Evolutionary conservation across 306 rosid species (phyloP).

Genomic region (Begonia peltatifolia): DNA sequence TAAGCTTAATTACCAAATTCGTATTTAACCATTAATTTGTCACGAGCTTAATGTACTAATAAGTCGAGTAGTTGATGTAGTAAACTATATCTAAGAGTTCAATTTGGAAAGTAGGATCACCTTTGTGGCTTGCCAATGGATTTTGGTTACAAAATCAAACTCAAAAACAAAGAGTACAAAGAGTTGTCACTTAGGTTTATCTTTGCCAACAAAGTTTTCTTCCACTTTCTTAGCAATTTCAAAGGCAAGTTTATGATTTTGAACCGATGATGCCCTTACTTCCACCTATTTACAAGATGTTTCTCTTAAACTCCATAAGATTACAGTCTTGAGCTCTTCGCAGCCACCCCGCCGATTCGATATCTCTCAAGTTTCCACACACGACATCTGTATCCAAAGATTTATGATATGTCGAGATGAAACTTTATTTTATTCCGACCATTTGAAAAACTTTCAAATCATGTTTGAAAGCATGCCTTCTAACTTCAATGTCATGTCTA

Average conservation of each 20-base stretch:
- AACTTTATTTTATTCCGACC: conserved; percentile 53
- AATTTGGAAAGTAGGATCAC: too few species aligned
- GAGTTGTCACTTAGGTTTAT: conserved; percentile 10
- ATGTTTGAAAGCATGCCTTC: conserved; percentile 87
- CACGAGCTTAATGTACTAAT: too few species aligned
- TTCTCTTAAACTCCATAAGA: conserved; percentile 90
- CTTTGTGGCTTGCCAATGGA: too few species aligned
- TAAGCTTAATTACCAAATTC: too few species aligned
- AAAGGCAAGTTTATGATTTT: conserved; percentile 77
- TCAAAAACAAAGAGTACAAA: too few species aligned
- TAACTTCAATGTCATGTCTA: conserved; percentile 49
- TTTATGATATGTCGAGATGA: conserved; percentile 69
- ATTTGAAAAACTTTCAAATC: conserved; percentile 75
- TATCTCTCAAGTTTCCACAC: conserved; percentile 55
- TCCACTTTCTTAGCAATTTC: conserved; percentile 85
- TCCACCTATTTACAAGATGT: conserved; percentile 76
- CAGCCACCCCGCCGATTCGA: conserved; percentile 53
- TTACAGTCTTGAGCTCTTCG: conserved; percentile 57
- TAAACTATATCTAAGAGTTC: too few species aligned
- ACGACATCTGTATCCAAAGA: conserved; percentile 83
- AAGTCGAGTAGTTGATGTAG: too few species aligned
- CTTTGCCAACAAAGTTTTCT: conserved; percentile 78
- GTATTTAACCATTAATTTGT: too few species aligned
- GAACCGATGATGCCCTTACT: conserved; percentile 72
- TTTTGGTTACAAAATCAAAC: too few species aligned